Base-by-base conservation (phyloP, 495 filamentous ascomycete genomes). In the Penicillium malachiteum region DNA sequence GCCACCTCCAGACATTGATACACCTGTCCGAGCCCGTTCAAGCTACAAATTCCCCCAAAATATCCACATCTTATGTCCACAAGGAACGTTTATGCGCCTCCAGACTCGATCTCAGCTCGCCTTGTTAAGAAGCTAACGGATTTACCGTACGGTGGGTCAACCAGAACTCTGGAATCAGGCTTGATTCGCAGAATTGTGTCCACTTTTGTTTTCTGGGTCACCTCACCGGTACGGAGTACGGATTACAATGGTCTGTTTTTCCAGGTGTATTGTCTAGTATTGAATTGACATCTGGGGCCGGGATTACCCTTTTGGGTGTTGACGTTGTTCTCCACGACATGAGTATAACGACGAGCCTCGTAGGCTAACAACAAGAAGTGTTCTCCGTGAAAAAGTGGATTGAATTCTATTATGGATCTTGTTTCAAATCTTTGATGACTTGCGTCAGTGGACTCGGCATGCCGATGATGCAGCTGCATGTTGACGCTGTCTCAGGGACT, bases 41-140 rank as follows among this genome's bases (percentile, higher is more conserved):
- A 53, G 46, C 33, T 39, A n/a, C 5, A 7, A 14, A 34, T 17
- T 30, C 46, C 44, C 34, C 48, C 41, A 13, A 48, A 42, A 41
- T 52, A 17, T 21, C 50, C 43, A 38, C 49, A 37, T 12, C 46
- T 14, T 1, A 1, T 18, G 17, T 18, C 32, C 38, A 33, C 42
- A 48, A 21, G 8, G 31, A 39, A 30, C 42, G 16, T 7, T 53
- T 45, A 35, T 34, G 42, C 37, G 44, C 56, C 52, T 26, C 21
- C 21, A 26, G 21, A 26, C 21, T 59, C 57, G 48, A 67, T 67
- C 56, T 65, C 59, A 65, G 54, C 56, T 65, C 42, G 64, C 42
- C 44, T 33, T 38, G 39, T 44, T 48, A 48, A 49, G 33, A 43
- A 17, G 14, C 32, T 38, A 30, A 55, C 57, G 62, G 62, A 50